Evolutionary conservation across 768 basidiomycete species (phyloP).

Genomic region (Gloeostereum incarnatum): DNA sequence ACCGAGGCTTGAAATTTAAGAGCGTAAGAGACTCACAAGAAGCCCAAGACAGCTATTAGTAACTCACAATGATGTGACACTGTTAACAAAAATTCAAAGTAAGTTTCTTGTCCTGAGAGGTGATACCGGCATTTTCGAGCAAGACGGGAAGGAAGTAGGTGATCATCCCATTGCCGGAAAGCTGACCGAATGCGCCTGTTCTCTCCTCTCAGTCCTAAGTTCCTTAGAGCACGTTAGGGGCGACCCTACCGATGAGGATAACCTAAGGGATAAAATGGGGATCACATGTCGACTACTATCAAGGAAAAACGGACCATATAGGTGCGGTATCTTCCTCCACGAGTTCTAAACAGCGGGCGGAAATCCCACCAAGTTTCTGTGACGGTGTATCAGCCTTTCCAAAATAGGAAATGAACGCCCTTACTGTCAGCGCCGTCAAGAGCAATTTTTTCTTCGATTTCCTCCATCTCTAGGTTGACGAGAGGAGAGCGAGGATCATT

Average conservation of each 20-base stretch:
- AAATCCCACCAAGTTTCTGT: conserved; percentile 47
- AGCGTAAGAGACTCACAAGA: too few relatives aligned
- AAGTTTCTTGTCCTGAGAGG: conserved; percentile 26
- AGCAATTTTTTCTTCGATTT: conserved; percentile 41
- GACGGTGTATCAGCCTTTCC: neutral
- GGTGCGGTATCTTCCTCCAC: conserved; percentile 34
- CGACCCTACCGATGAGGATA: too few relatives aligned
- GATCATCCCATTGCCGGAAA: conserved; percentile 39
- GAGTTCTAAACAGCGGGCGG: conserved; percentile 36
- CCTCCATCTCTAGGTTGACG: conserved; percentile 39
- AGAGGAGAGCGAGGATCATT: conserved; percentile 39
- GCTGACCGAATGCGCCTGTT: conserved; percentile 26
- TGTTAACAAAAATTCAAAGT: conserved; percentile 44
- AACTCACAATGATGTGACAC: conserved; percentile 36
- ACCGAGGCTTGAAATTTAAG: conserved; percentile 7
- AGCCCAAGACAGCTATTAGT: neutral
- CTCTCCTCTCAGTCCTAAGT: too few relatives aligned
- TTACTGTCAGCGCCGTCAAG: conserved; percentile 36
- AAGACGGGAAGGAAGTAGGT: conserved; percentile 40
- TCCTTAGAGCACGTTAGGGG: too few relatives aligned
- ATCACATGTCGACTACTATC: too few relatives aligned
- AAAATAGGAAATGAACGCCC: conserved; percentile 9
- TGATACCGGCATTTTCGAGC: conserved; percentile 38
- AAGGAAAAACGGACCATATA: too few relatives aligned
- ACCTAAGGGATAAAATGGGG: too few relatives aligned